phyloP scores from a whole-genome alignment of 2,329 filamentous ascomycete species.

The Nigrospora sphaerica region DNA sequence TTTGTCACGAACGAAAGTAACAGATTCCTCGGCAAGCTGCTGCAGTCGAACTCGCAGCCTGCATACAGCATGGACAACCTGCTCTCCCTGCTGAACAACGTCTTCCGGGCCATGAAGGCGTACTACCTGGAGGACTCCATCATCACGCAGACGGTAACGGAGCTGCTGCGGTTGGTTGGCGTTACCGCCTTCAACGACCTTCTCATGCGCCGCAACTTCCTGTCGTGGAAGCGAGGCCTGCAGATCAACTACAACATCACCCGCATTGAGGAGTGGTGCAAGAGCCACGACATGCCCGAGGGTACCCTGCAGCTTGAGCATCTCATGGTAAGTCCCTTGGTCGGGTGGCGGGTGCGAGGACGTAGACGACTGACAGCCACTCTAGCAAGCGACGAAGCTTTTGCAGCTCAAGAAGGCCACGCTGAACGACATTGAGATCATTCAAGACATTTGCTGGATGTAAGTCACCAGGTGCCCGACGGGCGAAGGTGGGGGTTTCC shows the following conservation, averaged over 20 bases:
- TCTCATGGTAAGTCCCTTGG: constrained; percentile 64
- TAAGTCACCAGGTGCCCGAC: constrained; percentile 40
- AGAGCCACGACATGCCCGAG: constrained; percentile 99
- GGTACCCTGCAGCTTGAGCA: constrained; percentile 96
- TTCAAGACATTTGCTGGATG: constrained; percentile 99
- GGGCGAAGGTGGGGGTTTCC: too few relatives aligned
- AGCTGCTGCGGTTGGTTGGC: constrained; percentile 85
- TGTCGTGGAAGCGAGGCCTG: constrained; percentile 97
- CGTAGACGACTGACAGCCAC: constrained; percentile 15
- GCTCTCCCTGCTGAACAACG: constrained; percentile 89
- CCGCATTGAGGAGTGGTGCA: constrained; percentile 98
- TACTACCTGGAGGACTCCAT: constrained; percentile 97
- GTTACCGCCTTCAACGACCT: constrained; percentile 98
- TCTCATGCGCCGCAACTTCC: constrained; percentile 94
- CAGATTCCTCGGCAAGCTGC: constrained; percentile 92
- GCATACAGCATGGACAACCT: constrained; percentile 99
- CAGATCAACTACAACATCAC: constrained; percentile 99
- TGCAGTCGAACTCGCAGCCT: constrained; percentile 81
- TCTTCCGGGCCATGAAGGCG: constrained; percentile 97
- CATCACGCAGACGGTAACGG: constrained; percentile 90
- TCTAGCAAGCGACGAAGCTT: constrained; percentile 91
- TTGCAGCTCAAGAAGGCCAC: constrained; percentile 98
- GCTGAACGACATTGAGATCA: constrained; percentile 98
- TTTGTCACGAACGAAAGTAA: constrained; percentile 99
- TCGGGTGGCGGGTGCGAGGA: not conserved